Conservation (phyloP, 2,329 filamentous ascomycete genomes). For the Monilinia aucupariae region DNA sequence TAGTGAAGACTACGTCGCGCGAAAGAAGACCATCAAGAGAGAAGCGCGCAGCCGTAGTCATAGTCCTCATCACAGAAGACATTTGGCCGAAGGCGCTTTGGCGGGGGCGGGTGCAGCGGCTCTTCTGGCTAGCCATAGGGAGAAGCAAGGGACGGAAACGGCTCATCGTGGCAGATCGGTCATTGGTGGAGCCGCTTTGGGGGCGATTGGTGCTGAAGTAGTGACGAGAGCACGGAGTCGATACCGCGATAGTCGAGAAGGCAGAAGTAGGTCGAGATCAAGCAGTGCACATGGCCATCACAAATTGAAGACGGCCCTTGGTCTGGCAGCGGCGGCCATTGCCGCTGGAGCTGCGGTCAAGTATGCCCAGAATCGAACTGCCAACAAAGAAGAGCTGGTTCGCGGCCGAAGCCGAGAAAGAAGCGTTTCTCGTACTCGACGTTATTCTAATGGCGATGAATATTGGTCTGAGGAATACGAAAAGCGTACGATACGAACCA, state of each 20-base stretch:
- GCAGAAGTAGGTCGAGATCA: slow-evolving; percentile 35
- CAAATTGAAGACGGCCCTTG: slow-evolving; percentile 55
- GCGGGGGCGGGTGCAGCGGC: slow-evolving; percentile 58
- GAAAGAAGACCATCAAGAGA: slow-evolving; percentile 36
- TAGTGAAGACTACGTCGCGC: slow-evolving; percentile 43
- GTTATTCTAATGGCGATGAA: slow-evolving; percentile 37
- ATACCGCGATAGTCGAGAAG: slow-evolving; percentile 49
- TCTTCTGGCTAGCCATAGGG: slow-evolving; percentile 51
- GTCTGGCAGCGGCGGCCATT: slow-evolving; percentile 57
- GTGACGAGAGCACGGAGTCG: slow-evolving; percentile 55
- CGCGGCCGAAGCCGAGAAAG: slow-evolving; percentile 50
- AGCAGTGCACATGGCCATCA: slow-evolving; percentile 37
- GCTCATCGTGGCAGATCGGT: slow-evolving; percentile 32
- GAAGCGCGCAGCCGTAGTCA: slow-evolving; percentile 47
- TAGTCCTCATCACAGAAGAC: slow-evolving; percentile 50
- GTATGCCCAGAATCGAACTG: slow-evolving; percentile 55
- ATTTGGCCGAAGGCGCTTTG: slow-evolving; percentile 59
- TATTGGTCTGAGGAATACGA: slow-evolving; percentile 28
- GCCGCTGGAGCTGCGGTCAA: slow-evolving; percentile 61
- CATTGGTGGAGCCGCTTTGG: slow-evolving; percentile 52
- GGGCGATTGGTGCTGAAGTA: slow-evolving; percentile 57
- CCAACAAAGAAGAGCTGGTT: slow-evolving; percentile 52
- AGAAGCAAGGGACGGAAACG: slow-evolving; percentile 35
- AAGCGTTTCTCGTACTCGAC: slow-evolving; percentile 38
- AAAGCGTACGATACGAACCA: slow-evolving; percentile 36